These are phyloP conservation scores for Trichosporon sp. DNA, from an alignment of 1,284 basidiomycete genomes.

Conservation along the genomic window DNA sequence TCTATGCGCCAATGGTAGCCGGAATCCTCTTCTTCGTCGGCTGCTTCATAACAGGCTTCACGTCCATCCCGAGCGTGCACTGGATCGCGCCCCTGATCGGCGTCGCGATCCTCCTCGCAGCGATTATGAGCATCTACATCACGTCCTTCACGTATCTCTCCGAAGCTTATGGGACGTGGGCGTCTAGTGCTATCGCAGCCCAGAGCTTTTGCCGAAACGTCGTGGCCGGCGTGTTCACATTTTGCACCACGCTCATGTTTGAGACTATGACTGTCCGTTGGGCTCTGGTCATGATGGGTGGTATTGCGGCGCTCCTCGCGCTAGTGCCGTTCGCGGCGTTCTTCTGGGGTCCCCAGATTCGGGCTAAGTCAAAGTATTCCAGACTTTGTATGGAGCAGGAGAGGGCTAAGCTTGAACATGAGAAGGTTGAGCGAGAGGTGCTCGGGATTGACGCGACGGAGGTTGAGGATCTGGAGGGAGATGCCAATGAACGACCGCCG, in stretches of 20 bases:
- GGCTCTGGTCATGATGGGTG: conserved; percentile 15
- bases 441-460: conserved; percentile 7
- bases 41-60: conserved; percentile 54
- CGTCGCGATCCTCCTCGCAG: conserved; percentile 53
- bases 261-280: conserved; percentile 13
- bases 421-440: conserved; percentile 15
- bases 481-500: conserved; percentile 8
- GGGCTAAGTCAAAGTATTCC: conserved; percentile 33
- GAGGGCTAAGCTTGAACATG: conserved; percentile 26
- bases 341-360: conserved; percentile 36
- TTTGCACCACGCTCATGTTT: conserved; percentile 20
- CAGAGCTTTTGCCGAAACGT: conserved; percentile 29
- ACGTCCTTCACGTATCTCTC: conserved; percentile 29
- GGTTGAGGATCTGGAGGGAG: conserved; percentile 4
- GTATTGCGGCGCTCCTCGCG: conserved; percentile 20
- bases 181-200: conserved; percentile 22
- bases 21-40: conserved; percentile 59
- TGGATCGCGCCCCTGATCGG: conserved; percentile 49
- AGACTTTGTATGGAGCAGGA: conserved; percentile 40
- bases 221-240: conserved; percentile 19
- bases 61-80: conserved; percentile 27
- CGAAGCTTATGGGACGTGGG: conserved; percentile 28
- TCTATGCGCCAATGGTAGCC: conserved; percentile 63
- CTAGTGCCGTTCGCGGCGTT: conserved; percentile 41
- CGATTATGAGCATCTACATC: conserved; percentile 32